Percentiles rank a stretch among this genome's conserved stretches.
These are phyloP conservation scores for Leptomonas seymouri DNA, from an alignment of 208 protist genomes.

Conservation along the genomic window DNA sequence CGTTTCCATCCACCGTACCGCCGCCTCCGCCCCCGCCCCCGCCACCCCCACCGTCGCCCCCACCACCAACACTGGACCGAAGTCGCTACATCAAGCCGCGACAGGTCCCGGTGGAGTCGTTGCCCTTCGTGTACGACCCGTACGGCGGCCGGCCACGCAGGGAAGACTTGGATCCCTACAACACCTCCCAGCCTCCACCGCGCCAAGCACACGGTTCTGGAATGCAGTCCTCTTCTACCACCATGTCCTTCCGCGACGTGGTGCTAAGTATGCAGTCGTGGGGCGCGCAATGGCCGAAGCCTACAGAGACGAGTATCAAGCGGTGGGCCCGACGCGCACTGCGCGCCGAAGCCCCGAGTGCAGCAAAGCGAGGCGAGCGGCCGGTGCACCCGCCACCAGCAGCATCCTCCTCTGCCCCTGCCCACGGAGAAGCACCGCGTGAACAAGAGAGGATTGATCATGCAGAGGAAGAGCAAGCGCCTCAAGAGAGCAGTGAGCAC, in stretches of 20 bases:
- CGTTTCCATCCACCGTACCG: neutral
- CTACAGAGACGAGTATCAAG: conserved; percentile 44
- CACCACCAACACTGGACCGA: conserved; percentile 5
- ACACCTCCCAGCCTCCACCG: conserved; percentile 18
- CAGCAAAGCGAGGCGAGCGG: neutral
- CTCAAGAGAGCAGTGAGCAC: too few species aligned
- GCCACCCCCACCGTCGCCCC: neutral
- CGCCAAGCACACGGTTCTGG: conserved; percentile 18
- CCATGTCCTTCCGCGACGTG: conserved; percentile 33
- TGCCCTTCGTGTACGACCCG: conserved; percentile 38
- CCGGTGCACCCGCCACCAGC: neutral
- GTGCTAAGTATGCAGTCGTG: conserved; percentile 42
- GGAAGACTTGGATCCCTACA: conserved; percentile 37
- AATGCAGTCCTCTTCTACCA: conserved; percentile 13
- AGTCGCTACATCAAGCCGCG: conserved; percentile 7
- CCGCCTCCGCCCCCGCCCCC: neutral
- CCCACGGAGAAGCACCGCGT: neutral
- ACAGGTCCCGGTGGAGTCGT: neutral
- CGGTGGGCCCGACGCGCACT: conserved; percentile 37
- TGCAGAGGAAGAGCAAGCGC: neutral
- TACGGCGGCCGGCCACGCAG: conserved; percentile 50
- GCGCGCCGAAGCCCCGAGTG: neutral
- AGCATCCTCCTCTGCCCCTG: conserved; percentile 2
- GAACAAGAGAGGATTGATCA: neutral
- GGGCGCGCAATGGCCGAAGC: conserved; percentile 22